Evolutionary conservation across 2,329 filamentous ascomycete species (phyloP).

Genomic region (Grosmannia huntii): DNA sequence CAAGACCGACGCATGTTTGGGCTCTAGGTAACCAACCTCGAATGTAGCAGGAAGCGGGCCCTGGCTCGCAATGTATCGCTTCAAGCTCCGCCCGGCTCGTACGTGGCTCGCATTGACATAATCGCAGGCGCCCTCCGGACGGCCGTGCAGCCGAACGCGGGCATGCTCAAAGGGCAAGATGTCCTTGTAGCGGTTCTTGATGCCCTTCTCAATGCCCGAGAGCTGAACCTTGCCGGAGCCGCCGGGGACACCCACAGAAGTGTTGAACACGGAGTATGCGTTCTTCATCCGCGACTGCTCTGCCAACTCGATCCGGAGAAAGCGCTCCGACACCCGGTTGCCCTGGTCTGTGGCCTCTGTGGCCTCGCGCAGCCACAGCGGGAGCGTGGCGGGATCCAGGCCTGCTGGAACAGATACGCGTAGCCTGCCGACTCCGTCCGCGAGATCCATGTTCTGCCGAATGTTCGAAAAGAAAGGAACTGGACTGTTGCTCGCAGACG

Average conservation of each 20-base stretch:
- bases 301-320: conserved; percentile 68
- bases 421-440: conserved; percentile 81
- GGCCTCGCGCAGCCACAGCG: conserved; percentile 64
- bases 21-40: conserved; percentile 37
- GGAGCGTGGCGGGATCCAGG: conserved; percentile 43
- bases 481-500: conserved; percentile 50
- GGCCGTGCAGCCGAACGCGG: conserved; percentile 64
- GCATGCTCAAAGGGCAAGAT: conserved; percentile 95
- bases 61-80: conserved; percentile 90
- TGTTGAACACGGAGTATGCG: conserved; percentile 42
- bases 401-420: conserved; percentile 36
- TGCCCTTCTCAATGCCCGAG: conserved; percentile 86
- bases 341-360: conserved; percentile 58
- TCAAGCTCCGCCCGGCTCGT: conserved; percentile 67
- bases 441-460: conserved; percentile 88
- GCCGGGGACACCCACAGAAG: conserved; percentile 21
- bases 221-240: conserved; percentile 46
- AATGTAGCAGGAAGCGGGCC: conserved; percentile 88
- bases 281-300: conserved; percentile 91
- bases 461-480: conserved; percentile 97
- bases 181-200: conserved; percentile 95
- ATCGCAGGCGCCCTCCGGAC: conserved; percentile 60
- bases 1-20: neutral
- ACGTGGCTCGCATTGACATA: conserved; percentile 93
- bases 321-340: conserved; percentile 68